Base-by-base conservation (phyloP, 495 filamentous ascomycete species). In the Trypethelium eluteriae region DNA sequence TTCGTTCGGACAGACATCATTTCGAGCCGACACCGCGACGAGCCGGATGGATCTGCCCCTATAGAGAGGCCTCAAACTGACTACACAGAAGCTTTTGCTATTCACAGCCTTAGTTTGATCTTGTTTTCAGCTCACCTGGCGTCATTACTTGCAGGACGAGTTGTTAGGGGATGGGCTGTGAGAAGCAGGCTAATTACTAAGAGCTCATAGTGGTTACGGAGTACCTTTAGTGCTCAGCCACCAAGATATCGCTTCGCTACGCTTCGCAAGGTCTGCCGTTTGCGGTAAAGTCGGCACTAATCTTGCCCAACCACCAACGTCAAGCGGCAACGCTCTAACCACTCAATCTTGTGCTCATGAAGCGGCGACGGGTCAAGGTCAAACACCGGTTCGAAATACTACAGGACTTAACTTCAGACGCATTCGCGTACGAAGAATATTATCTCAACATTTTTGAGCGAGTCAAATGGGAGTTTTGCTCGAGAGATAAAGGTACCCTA, bases 191-290 rank as follows among this genome's bases (percentile, higher is more conserved):
- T 25, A 0, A 25, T 25, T 25, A 25, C 25, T 25, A 25, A 25
- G 25, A 25, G 25, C 25, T 25, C 25, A 25, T 25, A 25, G 25
- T 25, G 25, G 25, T 25, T 25, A 25, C 25, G 25, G 25, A 25
- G 25, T 25, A 25, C 25, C 25, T 25, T 25, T 25, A 25, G 25
- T 25, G 32, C 53, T 59, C 32, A 35, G 53, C 53, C 53, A 59
- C 53, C 53, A 36, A 59, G 18, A 59, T 6, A 35, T 59, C 32
- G 53, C 53, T 36, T 59, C 53, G 53, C 53, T 35, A 59, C 32
- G 53, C 53, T 36, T 59, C 53, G 53, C 53, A 59, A 59, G 53
- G 53, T 59, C 53, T 59, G 32, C 53, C 53, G 14, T 59, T 35
- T 35, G 53, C 2, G 32, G 53, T 59, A 59, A 44, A 44, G 41